phyloP scores from a whole-genome alignment of 306 rosid genomes.

The Quercus gilva region DNA sequence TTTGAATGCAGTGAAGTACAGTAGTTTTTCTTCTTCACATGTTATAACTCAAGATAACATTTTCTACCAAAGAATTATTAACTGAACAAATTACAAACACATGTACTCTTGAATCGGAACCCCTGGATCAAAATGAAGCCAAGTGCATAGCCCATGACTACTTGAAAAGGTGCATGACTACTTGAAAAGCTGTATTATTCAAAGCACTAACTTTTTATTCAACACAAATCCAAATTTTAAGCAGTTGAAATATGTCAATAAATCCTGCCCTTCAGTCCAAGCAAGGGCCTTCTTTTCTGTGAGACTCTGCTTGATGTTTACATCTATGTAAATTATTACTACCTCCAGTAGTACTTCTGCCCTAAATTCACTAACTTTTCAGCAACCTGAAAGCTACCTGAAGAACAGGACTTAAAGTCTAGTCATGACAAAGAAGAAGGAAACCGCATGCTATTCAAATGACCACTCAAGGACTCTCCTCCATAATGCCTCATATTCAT shows the following conservation, averaged over 20 bases:
- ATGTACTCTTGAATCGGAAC: not conserved
- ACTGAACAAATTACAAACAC: not conserved
- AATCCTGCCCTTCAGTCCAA: not conserved
- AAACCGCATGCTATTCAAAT: not conserved
- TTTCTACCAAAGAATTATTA: not conserved
- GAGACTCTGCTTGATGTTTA: not conserved
- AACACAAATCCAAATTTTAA: not conserved
- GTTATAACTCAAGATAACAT: not conserved
- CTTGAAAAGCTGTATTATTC: not conserved
- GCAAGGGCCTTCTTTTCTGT: not conserved
- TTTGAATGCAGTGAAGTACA: constrained; percentile 2
- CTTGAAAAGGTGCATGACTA: too few relatives aligned
- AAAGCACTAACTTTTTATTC: not conserved
- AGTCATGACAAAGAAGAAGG: not conserved
- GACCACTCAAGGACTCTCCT: not conserved
- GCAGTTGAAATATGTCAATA: not conserved
- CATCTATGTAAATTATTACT: not conserved
- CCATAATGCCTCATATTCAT: not conserved
- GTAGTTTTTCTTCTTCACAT: not conserved
- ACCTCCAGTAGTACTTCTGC: not conserved
- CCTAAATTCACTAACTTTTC: constrained; percentile 6
- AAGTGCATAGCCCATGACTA: not conserved
- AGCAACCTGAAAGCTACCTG: not conserved
- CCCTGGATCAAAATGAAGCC: not conserved
- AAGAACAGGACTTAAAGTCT: not conserved